These are phyloP conservation scores for Calonectria pseudoreteaudii DNA, from an alignment of 2,329 filamentous ascomycete genomes.

Conservation along the genomic window DNA sequence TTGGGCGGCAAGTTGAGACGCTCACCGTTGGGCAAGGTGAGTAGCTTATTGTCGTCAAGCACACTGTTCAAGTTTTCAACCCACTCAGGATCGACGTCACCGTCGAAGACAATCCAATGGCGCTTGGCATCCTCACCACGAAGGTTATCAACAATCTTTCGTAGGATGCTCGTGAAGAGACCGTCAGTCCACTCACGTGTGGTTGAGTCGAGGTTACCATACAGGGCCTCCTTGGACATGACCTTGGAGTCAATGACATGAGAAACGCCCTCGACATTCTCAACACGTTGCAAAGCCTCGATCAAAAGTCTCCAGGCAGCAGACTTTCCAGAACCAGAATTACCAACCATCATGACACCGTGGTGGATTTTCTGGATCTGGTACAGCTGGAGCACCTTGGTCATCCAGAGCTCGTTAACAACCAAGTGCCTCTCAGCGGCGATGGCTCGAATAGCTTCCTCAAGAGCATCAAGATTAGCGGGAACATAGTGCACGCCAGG, in stretches of 20 bases:
- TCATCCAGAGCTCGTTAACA: constrained; percentile 95
- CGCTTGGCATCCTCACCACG: constrained; percentile 96
- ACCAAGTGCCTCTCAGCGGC: constrained; percentile 89
- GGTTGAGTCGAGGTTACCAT: constrained; percentile 94
- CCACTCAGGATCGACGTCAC: constrained; percentile 99
- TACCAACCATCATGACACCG: constrained; percentile 99
- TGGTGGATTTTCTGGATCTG: constrained; percentile 99
- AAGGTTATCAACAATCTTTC: constrained; percentile 98
- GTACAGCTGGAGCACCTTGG: constrained; percentile 95
- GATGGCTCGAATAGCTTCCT: constrained; percentile 83
- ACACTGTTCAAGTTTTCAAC: constrained; percentile 99
- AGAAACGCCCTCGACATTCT: constrained; percentile 91
- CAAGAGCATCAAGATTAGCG: constrained; percentile 83
- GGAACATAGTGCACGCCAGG: constrained; percentile 93
- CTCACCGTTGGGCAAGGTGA: constrained; percentile 97
- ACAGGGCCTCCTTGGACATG: constrained; percentile 98
- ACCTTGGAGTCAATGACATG: constrained; percentile 99
- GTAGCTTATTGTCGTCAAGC: constrained; percentile 97
- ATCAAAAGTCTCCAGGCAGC: constrained; percentile 93
- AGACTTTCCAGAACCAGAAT: constrained; percentile 97
- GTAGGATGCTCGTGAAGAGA: constrained; percentile 95
- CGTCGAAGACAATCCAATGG: constrained; percentile 99
- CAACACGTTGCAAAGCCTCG: constrained; percentile 89
- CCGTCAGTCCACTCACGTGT: constrained; percentile 99
- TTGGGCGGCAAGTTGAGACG: constrained; percentile 94